A percentile compares a stretch with the other conserved stretches of the same genome.
Conservation (phyloP, 1,284 basidiomycete species). For the Cryptococcus sp. region DNA sequence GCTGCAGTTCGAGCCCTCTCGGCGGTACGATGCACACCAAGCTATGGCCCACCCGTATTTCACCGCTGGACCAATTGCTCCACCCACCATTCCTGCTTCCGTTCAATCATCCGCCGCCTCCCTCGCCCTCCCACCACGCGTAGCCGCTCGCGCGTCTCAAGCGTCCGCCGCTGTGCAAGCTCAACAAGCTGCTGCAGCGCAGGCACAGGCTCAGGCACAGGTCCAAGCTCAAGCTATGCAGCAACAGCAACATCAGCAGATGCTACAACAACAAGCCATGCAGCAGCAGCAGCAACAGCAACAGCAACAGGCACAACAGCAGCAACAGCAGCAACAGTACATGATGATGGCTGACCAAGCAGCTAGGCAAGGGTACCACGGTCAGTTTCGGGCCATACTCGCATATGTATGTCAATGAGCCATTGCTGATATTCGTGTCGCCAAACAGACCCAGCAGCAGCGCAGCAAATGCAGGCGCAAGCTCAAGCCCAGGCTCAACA, state of each 20-base stretch:
- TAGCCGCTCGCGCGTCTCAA: conserved; percentile 44
- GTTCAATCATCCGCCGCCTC: conserved; percentile 33
- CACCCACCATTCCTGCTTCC: conserved; percentile 40
- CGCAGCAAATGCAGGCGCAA: conserved; percentile 51
- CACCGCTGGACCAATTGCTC: conserved; percentile 55
- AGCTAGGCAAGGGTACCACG: conserved; percentile 38
- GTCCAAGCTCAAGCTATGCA: conserved; percentile 51
- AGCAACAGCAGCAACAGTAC: conserved; percentile 35
- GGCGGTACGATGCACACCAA: conserved; percentile 88
- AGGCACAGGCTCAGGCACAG: conserved; percentile 22
- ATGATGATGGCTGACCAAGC: conserved; percentile 36
- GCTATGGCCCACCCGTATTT: conserved; percentile 95
- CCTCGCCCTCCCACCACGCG: conserved; percentile 44
- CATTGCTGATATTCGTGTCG: not conserved
- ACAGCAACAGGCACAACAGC: conserved; percentile 41
- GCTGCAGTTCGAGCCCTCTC: conserved; percentile 92
- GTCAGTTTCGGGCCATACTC: conserved; percentile 18
- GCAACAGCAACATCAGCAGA: conserved; percentile 45
- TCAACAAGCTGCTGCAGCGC: conserved; percentile 20
- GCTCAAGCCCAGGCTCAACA: conserved; percentile 52
- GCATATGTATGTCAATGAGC: not conserved
- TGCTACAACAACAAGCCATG: conserved; percentile 25
- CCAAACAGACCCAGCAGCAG: conserved; percentile 29
- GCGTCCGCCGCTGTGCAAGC: conserved; percentile 47
- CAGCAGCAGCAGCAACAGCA: conserved; percentile 41